These are phyloP conservation scores for Puccinia hordei DNA, from an alignment of 1,284 basidiomycete genomes.

Conservation along the genomic window DNA sequence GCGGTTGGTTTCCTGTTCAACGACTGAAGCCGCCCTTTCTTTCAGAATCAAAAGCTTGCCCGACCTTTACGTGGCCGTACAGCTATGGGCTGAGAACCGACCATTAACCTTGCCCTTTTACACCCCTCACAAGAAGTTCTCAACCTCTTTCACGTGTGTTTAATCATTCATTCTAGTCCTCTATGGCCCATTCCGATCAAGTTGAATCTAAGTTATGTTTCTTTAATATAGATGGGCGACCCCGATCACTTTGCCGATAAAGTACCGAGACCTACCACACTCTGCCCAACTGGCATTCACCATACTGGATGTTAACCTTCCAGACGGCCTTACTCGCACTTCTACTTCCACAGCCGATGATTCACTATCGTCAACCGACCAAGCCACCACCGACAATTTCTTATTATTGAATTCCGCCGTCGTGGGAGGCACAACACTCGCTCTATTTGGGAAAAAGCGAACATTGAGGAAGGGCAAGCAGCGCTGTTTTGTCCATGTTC, in stretches of 20 bases:
- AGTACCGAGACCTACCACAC: conserved; percentile 84
- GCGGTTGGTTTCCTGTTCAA: conserved; percentile 8
- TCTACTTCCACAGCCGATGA: conserved; percentile 77
- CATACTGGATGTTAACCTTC: conserved; percentile 76
- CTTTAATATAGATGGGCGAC: conserved; percentile 78
- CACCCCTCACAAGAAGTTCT: conserved; percentile 90
- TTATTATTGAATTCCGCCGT: conserved; percentile 47
- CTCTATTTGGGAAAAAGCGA: conserved; percentile 62
- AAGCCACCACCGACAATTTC: conserved; percentile 13
- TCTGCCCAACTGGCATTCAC: conserved; percentile 88
- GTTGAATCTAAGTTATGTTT: neutral
- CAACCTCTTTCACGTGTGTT: conserved; percentile 73
- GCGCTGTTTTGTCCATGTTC: conserved; percentile 67
- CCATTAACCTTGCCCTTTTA: conserved; percentile 84
- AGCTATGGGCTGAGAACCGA: conserved; percentile 88
- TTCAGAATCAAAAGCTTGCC: conserved; percentile 63
- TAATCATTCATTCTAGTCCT: neutral
- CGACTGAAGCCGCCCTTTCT: conserved; percentile 55
- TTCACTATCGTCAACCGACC: conserved; percentile 66
- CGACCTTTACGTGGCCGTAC: conserved; percentile 87
- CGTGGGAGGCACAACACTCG: conserved; percentile 45
- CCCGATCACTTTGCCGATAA: conserved; percentile 84
- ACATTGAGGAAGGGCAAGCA: conserved; percentile 89
- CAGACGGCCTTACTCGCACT: conserved; percentile 74
- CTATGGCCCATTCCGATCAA: neutral